phyloP scores from a whole-genome alignment of 2,329 filamentous ascomycete species.

The Sporothrix luriei region DNA sequence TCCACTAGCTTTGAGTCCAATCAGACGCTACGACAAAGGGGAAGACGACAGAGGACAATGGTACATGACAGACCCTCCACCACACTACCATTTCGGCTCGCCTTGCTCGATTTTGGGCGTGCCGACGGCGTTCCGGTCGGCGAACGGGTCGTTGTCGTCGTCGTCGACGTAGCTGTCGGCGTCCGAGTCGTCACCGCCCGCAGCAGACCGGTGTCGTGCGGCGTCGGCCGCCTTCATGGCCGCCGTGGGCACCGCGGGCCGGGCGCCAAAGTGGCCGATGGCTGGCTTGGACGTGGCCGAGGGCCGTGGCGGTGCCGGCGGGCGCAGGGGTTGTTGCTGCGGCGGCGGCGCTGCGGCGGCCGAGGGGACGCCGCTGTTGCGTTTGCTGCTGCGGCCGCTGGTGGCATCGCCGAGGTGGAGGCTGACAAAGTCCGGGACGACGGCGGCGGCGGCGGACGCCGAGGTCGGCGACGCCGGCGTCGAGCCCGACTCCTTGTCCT shows the following conservation, averaged over 20 bases:
- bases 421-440: conserved; percentile 47
- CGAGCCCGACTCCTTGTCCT: conserved; percentile 52
- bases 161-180: conserved; percentile 64
- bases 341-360: neutral
- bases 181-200: conserved; percentile 47
- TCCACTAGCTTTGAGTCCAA: neutral
- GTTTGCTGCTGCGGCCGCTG: conserved; percentile 19
- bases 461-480: conserved; percentile 48
- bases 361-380: neutral
- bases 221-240: conserved; percentile 43
- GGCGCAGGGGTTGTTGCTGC: conserved; percentile 44
- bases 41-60: neutral
- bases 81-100: conserved; percentile 42
- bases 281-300: conserved; percentile 52
- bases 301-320: conserved; percentile 53
- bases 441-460: conserved; percentile 42
- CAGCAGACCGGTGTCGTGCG: conserved; percentile 42
- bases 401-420: conserved; percentile 45
- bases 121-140: conserved; percentile 72
- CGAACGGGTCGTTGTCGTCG: conserved; percentile 84
- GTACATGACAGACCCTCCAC: neutral
- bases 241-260: conserved; percentile 26
- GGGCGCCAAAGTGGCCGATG: neutral
- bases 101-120: conserved; percentile 47
- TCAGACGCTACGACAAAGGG: conserved; percentile 9